These are phyloP conservation scores for Sequoiadendron giganteum DNA, from an alignment of 75 land plant genomes.

Conservation along the genomic window DNA sequence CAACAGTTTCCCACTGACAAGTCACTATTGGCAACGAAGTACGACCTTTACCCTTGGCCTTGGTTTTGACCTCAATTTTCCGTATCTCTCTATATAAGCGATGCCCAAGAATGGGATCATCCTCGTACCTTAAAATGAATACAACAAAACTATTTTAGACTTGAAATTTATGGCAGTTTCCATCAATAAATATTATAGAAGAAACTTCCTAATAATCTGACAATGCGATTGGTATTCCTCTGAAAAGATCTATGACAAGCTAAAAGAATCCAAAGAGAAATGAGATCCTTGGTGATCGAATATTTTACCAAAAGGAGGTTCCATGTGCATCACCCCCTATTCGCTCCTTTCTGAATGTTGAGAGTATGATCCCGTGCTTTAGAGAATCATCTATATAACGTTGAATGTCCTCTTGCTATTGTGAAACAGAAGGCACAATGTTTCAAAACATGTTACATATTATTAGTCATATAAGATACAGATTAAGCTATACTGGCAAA, in stretches of 20 bases:
- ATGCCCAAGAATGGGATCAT: slow-evolving; percentile 84
- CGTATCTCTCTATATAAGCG: slow-evolving; percentile 84
- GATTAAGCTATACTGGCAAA: background rate
- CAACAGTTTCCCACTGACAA: slow-evolving; percentile 93
- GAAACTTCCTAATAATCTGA: background rate
- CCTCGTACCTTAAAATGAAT: slow-evolving; percentile 63
- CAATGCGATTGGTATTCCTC: background rate
- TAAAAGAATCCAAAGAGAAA: background rate
- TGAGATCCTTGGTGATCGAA: background rate
- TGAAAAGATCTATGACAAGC: background rate
- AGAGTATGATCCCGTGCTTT: slow-evolving; percentile 65
- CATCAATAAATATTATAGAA: background rate
- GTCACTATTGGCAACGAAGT: slow-evolving; percentile 39
- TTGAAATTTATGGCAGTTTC: background rate
- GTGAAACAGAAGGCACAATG: background rate
- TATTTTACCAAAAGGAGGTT: slow-evolving; percentile 70
- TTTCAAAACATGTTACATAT: background rate
- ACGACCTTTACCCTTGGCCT: slow-evolving; percentile 54
- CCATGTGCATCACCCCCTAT: slow-evolving; percentile 85
- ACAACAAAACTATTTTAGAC: slow-evolving; percentile 6
- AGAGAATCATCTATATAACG: slow-evolving; percentile 67
- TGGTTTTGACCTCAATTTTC: slow-evolving; percentile 49
- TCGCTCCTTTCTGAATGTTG: slow-evolving; percentile 84
- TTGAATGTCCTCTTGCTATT: slow-evolving; percentile 93
- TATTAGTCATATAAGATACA: background rate